A percentile compares a stretch with the other conserved stretches of the same genome.
phyloP scores from a whole-genome alignment of 345 rosid species.

The Corymbia maculata region DNA sequence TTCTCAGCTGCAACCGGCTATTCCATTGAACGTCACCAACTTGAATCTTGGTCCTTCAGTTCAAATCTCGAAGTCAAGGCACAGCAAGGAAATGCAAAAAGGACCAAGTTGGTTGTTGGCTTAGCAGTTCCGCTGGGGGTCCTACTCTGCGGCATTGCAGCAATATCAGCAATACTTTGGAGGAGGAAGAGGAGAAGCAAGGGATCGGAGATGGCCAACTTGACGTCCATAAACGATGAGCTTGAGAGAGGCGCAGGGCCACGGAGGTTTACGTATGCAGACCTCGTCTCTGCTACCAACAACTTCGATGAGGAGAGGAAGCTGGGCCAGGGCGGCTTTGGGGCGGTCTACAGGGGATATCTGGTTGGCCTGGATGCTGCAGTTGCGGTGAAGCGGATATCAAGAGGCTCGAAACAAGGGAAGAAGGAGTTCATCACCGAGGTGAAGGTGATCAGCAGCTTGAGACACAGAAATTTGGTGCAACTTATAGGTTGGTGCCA shows the following conservation, averaged over 20 bases:
- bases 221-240: constrained; percentile 16
- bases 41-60: constrained; percentile 13
- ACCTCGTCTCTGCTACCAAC: constrained; percentile 4
- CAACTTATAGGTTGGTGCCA: constrained; percentile 24
- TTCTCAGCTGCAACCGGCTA: constrained; percentile 15
- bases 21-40: not conserved
- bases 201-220: not conserved
- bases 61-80: not conserved
- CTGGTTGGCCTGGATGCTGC: not conserved
- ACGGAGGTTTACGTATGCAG: constrained; percentile 4
- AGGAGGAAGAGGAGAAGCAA: not conserved
- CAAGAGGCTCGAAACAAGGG: constrained; percentile 8
- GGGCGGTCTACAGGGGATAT: constrained; percentile 12
- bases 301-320: constrained; percentile 2
- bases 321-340: constrained; percentile 19
- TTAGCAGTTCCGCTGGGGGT: constrained; percentile 1
- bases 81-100: not conserved
- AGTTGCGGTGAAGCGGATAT: constrained; percentile 15
- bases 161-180: not conserved
- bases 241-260: constrained; percentile 6
- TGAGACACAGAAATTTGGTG: constrained; percentile 17
- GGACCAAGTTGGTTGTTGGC: not conserved
- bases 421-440: constrained; percentile 14
- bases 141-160: not conserved
- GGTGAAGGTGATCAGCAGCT: constrained; percentile 17